These are phyloP conservation scores for Panus rudis DNA, from an alignment of 768 basidiomycete species.

Conservation along the genomic window DNA sequence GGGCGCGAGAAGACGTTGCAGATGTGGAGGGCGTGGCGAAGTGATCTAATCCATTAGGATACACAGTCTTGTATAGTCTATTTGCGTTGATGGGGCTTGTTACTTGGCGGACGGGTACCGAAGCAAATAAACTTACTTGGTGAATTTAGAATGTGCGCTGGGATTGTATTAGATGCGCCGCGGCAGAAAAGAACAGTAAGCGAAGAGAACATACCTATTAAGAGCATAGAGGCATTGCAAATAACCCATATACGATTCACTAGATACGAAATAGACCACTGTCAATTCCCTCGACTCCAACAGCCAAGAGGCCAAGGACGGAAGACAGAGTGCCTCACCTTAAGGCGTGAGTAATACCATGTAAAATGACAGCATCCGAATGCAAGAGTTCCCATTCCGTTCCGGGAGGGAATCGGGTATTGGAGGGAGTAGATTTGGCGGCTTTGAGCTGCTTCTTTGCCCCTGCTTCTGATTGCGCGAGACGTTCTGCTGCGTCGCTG, in stretches of 20 bases:
- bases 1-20: conserved; percentile 14
- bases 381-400: conserved; percentile 73
- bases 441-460: conserved; percentile 44
- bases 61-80: conserved; percentile 26
- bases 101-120: too few species aligned
- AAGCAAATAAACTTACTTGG: conserved; percentile 39
- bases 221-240: conserved; percentile 67
- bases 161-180: too few species aligned
- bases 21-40: conserved; percentile 23
- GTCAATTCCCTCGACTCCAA: not conserved
- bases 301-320: not conserved
- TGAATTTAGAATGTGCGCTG: conserved; percentile 69
- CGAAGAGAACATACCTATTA: conserved; percentile 39
- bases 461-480: conserved; percentile 53
- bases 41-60: conserved; percentile 19
- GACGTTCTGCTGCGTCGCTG: conserved; percentile 50
- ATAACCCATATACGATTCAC: conserved; percentile 75
- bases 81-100: not conserved
- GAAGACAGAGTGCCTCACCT: conserved; percentile 36
- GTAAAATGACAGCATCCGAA: conserved; percentile 64
- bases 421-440: conserved; percentile 26
- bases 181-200: conserved; percentile 1
- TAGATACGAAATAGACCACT: conserved; percentile 22
- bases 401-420: conserved; percentile 48
- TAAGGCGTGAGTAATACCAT: conserved; percentile 65